Percentiles rank a stretch among this genome's conserved stretches.
Conservation (phyloP, 768 basidiomycete genomes). For the Mycena alexandri region DNA sequence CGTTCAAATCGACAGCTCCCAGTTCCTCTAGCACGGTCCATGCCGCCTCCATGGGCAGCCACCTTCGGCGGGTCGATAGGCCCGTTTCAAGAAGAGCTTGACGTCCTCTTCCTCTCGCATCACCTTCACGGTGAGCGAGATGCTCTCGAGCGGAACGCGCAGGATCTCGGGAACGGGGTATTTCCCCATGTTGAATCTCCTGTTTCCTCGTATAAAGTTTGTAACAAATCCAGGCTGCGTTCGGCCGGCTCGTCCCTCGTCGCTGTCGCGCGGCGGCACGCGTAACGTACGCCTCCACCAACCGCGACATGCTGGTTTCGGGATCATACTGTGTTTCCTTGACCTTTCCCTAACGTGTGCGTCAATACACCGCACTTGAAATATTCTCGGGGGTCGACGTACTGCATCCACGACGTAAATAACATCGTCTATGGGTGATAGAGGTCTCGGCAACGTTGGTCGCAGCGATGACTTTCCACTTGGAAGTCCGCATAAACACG, state of each 20-base stretch:
- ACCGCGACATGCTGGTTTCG: constrained; percentile 75
- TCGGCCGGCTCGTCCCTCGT: constrained; percentile 90
- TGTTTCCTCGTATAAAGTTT: constrained; percentile 87
- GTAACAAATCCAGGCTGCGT: constrained; percentile 88
- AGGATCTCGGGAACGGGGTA: constrained; percentile 92
- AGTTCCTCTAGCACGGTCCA: constrained; percentile 80
- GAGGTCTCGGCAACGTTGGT: constrained; percentile 97
- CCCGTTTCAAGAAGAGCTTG: constrained; percentile 77
- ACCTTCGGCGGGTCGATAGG: constrained; percentile 88
- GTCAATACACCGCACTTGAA: neutral
- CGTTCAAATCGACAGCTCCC: constrained; percentile 77
- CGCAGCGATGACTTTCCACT: constrained; percentile 88
- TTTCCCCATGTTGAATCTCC: constrained; percentile 72
- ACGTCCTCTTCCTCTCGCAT: constrained; percentile 84
- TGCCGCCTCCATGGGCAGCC: constrained; percentile 80
- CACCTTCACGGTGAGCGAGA: constrained; percentile 86
- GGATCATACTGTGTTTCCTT: constrained; percentile 86
- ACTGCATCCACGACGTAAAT: constrained; percentile 83
- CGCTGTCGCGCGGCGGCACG: constrained; percentile 87
- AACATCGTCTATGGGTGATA: constrained; percentile 91
- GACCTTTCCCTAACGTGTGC: constrained; percentile 68
- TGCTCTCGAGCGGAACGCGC: constrained; percentile 85
- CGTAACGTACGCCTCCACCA: constrained; percentile 86
- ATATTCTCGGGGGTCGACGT: neutral
- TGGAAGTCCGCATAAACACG: constrained; percentile 74